These are phyloP conservation scores for Ceratobasidium sp. DNA, from an alignment of 1,284 basidiomycete genomes.

Conservation along the genomic window DNA sequence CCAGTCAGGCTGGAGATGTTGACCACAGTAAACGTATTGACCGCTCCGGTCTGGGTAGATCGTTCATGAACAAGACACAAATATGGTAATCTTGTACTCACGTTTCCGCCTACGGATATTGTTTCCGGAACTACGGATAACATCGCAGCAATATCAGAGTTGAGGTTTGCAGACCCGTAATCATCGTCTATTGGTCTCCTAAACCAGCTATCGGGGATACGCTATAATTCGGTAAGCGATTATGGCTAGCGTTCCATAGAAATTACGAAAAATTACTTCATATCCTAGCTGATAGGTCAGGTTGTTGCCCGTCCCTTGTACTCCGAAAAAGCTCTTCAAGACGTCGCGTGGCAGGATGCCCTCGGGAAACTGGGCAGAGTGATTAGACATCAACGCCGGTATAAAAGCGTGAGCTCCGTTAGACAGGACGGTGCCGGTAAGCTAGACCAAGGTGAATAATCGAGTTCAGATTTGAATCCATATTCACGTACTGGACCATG, in stretches of 20 bases:
- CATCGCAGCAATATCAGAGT: slow-evolving; percentile 7
- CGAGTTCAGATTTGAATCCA: background rate
- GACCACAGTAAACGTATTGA: slow-evolving; percentile 41
- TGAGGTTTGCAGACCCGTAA: slow-evolving; percentile 33
- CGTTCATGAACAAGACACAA: background rate
- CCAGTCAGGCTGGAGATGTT: slow-evolving; percentile 42
- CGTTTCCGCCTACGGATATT: slow-evolving; percentile 43
- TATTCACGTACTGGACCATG: background rate
- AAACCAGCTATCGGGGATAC: slow-evolving; percentile 40
- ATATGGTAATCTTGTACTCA: too few species aligned
- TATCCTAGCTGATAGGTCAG: background rate
- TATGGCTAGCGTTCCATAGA: background rate
- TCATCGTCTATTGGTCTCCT: slow-evolving; percentile 32
- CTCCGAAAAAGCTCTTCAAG: slow-evolving; percentile 6
- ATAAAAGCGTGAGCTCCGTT: background rate
- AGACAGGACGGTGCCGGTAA: background rate
- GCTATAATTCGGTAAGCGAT: background rate
- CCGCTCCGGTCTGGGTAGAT: slow-evolving; percentile 25
- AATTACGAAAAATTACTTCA: background rate
- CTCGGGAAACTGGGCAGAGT: slow-evolving; percentile 1
- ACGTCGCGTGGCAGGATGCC: background rate
- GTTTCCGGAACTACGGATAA: slow-evolving; percentile 26
- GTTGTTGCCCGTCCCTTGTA: background rate
- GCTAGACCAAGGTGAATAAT: background rate
- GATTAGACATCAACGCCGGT: background rate